These are phyloP conservation scores for Citrus cavaleriei DNA, from an alignment of 345 rosid species.

Conservation along the genomic window DNA sequence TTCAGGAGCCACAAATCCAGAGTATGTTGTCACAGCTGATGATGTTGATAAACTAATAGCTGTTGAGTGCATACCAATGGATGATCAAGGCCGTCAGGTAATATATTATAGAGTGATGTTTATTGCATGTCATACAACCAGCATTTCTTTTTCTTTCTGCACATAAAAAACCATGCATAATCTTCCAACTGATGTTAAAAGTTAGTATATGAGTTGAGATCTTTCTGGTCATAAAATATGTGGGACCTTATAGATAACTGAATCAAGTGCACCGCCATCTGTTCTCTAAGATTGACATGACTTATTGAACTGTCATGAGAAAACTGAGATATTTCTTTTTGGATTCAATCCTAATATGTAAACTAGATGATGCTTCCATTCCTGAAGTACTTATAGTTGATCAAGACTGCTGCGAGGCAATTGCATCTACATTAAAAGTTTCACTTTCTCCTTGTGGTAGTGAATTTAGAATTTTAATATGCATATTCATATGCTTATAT, in stretches of 20 bases:
- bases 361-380: background rate
- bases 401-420: background rate
- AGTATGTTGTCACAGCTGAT: conserved; percentile 94
- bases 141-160: conserved; percentile 3
- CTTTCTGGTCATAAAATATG: background rate
- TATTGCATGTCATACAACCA: background rate
- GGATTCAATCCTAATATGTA: background rate
- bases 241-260: background rate
- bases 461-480: background rate
- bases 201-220: background rate
- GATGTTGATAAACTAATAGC: conserved; percentile 95
- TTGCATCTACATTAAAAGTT: background rate
- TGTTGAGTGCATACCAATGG: conserved; percentile 99
- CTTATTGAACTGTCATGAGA: background rate
- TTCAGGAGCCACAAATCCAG: conserved; percentile 96
- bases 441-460: background rate
- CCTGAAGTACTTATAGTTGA: background rate
- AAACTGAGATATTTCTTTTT: background rate
- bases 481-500: background rate
- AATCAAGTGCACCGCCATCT: background rate
- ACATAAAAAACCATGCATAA: background rate
- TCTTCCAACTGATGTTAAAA: background rate
- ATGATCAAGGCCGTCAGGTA: conserved; percentile 95
- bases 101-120: background rate
- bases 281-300: background rate